phyloP scores from a whole-genome alignment of 2,329 filamentous ascomycete genomes.

The Pseudocercospora macadamiae region DNA sequence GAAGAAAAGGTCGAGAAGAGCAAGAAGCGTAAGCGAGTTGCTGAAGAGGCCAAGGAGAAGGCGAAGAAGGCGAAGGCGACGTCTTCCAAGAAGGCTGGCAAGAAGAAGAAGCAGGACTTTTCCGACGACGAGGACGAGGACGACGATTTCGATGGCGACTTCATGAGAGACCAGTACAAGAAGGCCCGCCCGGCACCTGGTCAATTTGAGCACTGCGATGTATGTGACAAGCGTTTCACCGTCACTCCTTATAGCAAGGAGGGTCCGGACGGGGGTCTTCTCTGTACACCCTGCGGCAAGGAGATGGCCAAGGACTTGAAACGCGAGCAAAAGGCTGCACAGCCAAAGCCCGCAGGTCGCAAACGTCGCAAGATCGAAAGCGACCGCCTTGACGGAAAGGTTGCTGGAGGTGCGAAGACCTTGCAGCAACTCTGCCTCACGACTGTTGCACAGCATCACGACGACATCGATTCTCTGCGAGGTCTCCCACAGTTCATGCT shows the following conservation, averaged over 20 bases:
- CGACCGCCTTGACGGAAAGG: slow-evolving; percentile 77
- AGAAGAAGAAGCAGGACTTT: slow-evolving; percentile 30
- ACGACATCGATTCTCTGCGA: slow-evolving; percentile 67
- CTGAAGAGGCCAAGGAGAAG: slow-evolving; percentile 50
- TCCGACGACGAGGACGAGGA: slow-evolving; percentile 48
- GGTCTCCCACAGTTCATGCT: slow-evolving; percentile 60
- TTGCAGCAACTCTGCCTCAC: slow-evolving; percentile 67
- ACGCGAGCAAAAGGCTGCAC: slow-evolving; percentile 59
- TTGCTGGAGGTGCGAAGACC: slow-evolving; percentile 67
- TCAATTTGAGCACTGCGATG: slow-evolving; percentile 85
- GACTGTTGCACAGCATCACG: slow-evolving; percentile 65
- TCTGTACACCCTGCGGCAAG: slow-evolving; percentile 81
- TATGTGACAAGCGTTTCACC: slow-evolving; percentile 85
- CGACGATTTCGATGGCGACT: slow-evolving; percentile 50
- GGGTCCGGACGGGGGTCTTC: slow-evolving; percentile 79
- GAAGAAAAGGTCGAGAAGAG: slow-evolving; percentile 35
- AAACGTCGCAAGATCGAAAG: slow-evolving; percentile 78
- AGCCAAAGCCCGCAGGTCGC: slow-evolving; percentile 60
- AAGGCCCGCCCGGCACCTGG: slow-evolving; percentile 69
- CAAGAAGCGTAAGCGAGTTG: slow-evolving; percentile 61
- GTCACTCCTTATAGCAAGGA: slow-evolving; percentile 87
- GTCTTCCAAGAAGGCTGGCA: slow-evolving; percentile 42
- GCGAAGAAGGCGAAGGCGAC: slow-evolving; percentile 48
- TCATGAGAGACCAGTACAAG: slow-evolving; percentile 57
- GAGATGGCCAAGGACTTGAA: slow-evolving; percentile 70